Conservation (phyloP, 139 green algal genomes). For the Nannochloris sp. region DNA sequence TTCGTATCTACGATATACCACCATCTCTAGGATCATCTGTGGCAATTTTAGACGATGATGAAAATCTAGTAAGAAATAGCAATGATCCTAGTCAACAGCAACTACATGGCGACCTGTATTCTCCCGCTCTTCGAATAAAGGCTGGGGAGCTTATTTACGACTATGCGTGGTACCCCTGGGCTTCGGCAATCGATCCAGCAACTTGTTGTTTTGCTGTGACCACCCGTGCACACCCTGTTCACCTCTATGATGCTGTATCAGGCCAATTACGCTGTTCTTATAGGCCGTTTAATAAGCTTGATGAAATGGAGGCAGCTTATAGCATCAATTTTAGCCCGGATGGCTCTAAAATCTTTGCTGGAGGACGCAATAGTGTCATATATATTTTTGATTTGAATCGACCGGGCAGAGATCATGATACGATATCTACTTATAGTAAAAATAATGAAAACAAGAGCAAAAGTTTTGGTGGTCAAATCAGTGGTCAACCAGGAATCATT, state of each 20-base stretch:
- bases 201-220: conserved; percentile 75
- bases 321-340: conserved; percentile 61
- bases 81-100: not conserved
- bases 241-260: conserved; percentile 74
- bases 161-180: conserved; percentile 62
- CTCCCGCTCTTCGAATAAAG: conserved; percentile 38
- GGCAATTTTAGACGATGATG: conserved; percentile 1
- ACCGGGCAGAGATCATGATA: conserved; percentile 58
- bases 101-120: conserved; percentile 34
- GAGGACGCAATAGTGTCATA: conserved; percentile 57
- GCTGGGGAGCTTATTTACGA: conserved; percentile 74
- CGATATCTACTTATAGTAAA: conserved; percentile 35
- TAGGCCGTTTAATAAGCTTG: conserved; percentile 71
- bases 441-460: conserved; percentile 19
- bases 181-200: conserved; percentile 46
- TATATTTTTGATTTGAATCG: conserved; percentile 56
- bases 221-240: conserved; percentile 63
- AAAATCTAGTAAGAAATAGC: not conserved
- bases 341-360: conserved; percentile 43
- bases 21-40: too few species aligned
- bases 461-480: too few species aligned
- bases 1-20: conserved; percentile 67
- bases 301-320: conserved; percentile 74
- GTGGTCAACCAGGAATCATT: conserved; percentile 64
- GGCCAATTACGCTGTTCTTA: conserved; percentile 64